Base-by-base conservation (phyloP, 345 rosid species). In the Gossypium ekmanianum region DNA sequence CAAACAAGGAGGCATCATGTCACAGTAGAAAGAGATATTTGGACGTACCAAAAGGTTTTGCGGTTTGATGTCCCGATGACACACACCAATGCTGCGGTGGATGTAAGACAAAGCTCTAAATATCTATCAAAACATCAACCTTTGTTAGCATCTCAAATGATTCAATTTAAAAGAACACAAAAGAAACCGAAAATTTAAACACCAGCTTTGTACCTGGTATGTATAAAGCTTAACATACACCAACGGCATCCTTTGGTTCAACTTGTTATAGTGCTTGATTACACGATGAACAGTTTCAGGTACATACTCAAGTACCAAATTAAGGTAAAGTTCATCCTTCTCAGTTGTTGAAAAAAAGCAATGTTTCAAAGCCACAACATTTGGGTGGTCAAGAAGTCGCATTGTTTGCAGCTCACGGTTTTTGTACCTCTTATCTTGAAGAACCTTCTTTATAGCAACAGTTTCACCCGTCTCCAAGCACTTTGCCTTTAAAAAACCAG, bases 331-430 rank as follows among this genome's bases (percentile, higher is more conserved):
- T 75, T 95, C 99, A 51, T 95, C 96, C 81, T 95, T 95, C 62
- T 90, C 96, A 2, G 99, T 93, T 2, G 98, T 91, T 75, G 99
- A 95, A 79, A 95, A 95, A 88, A 95, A 95, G 77, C 99, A 95
- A 78, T 95, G 99, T 84, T 95, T 95, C 43, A 95, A 80, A 71
- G 91, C 79, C 70, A 95, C 93, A 71, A 91, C 92, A 79, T 93
- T 95, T 1, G 97, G 94, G 75, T 95, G 99, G 84, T 95, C 99
- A 79, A 95, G 92, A 72, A 91, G 91, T 64, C 98, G 97, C 99
- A 95, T 93, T 59, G 98, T 91, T 81, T 95, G 99, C 81, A 95
- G 84, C 80, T 95, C 99, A 57, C 99, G 92, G 80, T 95, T 95
- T 91, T 95, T 95, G 80, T 93, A 95, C 84, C 99, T 87, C 84